Base-by-base conservation (phyloP, 192 early-diverging fungal species). In the Dissophora ornata region DNA sequence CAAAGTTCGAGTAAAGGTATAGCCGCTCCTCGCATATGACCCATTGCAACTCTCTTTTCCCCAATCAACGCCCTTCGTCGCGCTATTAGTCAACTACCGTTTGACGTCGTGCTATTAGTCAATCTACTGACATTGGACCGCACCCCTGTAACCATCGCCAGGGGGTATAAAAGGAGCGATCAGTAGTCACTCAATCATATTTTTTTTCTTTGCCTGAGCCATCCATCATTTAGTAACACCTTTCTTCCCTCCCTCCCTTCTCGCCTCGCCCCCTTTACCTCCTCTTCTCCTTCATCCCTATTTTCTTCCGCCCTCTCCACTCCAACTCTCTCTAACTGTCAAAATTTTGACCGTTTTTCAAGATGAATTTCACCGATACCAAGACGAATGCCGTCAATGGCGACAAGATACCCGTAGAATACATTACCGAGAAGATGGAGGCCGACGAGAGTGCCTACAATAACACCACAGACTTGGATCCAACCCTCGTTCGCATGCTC, bases 401-500 rank as follows among this genome's bases (percentile, higher is more conserved):
- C 19, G 25, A 18, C 42, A 71, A 71, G 53, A 62, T 49, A 15
- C 50, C 55, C 16, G 38, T 42, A 8, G 62, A 60, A 30, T 58
- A 75, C 24, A 13, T 33, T 1, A 38, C 58, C 0, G 62, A 73
- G 34, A 59, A 65, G 26, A 26, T 58, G 1, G 46, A 61, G 0
- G 22, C 5, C 7, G 15, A 54, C 16, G 71, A 77, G 40, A 12
- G 47, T 6, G 57, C 48, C 1, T 57, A 54, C 24, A 45, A n/a
- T 41, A 19, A 6, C 42, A 1, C 29, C 1, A 48, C 55, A 19
- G 2, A 36, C 1, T 25, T 71, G 15, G 64, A 67, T 33, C 69
- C 66, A 7, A 29, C 36, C 3, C 48, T 53, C n/a, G 57, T 71
- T 16, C 41, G 62, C 19, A 70, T 38, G 21, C 79, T 92, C 28